These are phyloP conservation scores for Colletotrichum godetiae DNA, from an alignment of 2,329 filamentous ascomycete genomes.

Conservation along the genomic window DNA sequence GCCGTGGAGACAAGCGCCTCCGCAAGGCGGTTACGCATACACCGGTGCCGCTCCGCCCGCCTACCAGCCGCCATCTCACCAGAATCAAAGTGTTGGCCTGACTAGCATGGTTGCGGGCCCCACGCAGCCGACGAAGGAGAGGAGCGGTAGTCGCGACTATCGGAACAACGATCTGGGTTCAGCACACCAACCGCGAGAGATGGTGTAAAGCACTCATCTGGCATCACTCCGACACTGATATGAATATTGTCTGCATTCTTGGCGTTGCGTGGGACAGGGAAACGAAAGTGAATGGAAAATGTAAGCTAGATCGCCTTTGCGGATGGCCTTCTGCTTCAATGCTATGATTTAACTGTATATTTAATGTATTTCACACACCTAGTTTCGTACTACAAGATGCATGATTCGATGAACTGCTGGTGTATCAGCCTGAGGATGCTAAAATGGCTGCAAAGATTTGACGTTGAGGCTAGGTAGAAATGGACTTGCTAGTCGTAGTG, in stretches of 20 bases:
- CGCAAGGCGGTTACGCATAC: constrained; percentile 25
- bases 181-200: constrained; percentile 33
- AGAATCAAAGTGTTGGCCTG: constrained; percentile 30
- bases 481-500: neutral
- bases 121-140: constrained; percentile 24
- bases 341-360: constrained; percentile 7
- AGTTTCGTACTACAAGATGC: neutral
- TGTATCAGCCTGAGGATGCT: neutral
- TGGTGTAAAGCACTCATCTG: constrained; percentile 10
- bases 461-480: neutral
- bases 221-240: neutral
- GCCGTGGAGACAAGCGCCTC: constrained; percentile 32
- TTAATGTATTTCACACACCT: constrained; percentile 4
- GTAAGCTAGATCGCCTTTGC: neutral
- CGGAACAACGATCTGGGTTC: constrained; percentile 33
- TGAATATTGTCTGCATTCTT: neutral
- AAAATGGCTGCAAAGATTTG: neutral
- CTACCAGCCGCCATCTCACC: constrained; percentile 29
- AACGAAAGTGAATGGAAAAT: constrained; percentile 8
- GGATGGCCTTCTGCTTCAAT: neutral
- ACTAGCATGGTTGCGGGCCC: constrained; percentile 31
- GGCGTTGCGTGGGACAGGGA: neutral
- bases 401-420: constrained; percentile 7
- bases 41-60: constrained; percentile 20
- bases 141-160: constrained; percentile 30